Base-by-base conservation (phyloP, 2,329 filamentous ascomycete genomes). In the Fusarium lyarnte region DNA sequence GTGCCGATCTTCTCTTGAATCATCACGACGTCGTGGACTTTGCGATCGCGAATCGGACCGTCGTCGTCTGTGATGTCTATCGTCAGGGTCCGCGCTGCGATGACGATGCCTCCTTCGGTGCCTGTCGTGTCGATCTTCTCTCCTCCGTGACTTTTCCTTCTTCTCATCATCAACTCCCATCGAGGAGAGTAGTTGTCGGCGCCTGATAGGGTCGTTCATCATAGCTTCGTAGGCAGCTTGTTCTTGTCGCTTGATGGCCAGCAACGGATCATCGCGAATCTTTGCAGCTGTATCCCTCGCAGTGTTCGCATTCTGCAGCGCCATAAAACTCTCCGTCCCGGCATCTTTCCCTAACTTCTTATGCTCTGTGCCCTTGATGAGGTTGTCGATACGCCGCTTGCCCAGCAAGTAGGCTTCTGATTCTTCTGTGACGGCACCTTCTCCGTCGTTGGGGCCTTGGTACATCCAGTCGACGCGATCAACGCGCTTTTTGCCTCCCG, bases 401-500 rank as follows among this genome's bases (percentile, higher is more conserved):
- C 96, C 96, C 19, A 99, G 86, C 3, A 99, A 84, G 80, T 97
- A 99, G 8, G 93, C 94, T 79, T 99, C 96, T 84, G 94, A 94
- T 83, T 98, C 96, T 81, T 98, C 95, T 8, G 88, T 89, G 42
- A 90, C 93, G 35, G 92, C 92, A n/a, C 86, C 85, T 78, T 93
- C 91, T 39, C 94, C 93, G 77, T 89, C 87, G 54, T 92, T 92
- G 12, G 96, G 94, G 3, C 95, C 95, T 76, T 92, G 90, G 83
- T 99, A 99, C 94, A 99, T 98, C 94, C 96, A 99, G 78, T 98
- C 96, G 31, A 99, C 95, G 39, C 94, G 91, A 76, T 95, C 92
- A 35, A 92, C 84, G 58, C 92, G 88, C 79, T 94, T 95, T 77
- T 89, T 90, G 62, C 95, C 94, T 41, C 96, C 96, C 2, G 94